phyloP scores from a whole-genome alignment of 2,329 filamentous ascomycete genomes.

The Fusarium fracticaudum region DNA sequence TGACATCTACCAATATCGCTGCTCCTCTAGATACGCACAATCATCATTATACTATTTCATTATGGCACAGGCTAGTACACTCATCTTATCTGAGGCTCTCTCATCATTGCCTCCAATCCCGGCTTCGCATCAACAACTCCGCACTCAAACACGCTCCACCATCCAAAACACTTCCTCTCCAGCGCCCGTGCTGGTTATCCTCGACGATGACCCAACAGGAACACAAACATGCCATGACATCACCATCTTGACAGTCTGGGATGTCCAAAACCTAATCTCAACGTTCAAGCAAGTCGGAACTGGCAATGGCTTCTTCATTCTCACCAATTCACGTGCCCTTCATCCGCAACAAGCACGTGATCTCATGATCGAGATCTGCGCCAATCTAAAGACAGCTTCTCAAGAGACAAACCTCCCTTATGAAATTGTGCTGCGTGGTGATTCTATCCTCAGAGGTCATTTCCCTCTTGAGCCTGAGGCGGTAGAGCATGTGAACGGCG shows the following conservation, averaged over 20 bases:
- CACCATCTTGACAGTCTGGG: slow-evolving; percentile 5
- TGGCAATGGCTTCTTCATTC: slow-evolving; percentile 11
- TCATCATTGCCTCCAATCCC: not conserved
- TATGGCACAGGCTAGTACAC: not conserved
- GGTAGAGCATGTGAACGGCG: slow-evolving; percentile 59
- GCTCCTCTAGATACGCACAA: not conserved
- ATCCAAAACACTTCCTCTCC: fast-evolving
- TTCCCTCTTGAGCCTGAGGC: slow-evolving; percentile 66
- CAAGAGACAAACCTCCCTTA: slow-evolving; percentile 51
- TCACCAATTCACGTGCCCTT: slow-evolving; percentile 54
- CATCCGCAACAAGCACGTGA: slow-evolving; percentile 57
- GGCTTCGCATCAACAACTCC: not conserved
- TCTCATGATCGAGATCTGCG: slow-evolving; percentile 62
- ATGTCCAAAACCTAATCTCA: not conserved
- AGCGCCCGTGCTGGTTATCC: not conserved
- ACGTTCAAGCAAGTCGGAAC: not conserved
- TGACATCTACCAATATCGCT: not conserved
- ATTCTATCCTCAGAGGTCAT: slow-evolving; percentile 66
- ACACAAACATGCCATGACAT: slow-evolving; percentile 18
- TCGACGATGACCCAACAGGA: slow-evolving; percentile 18
- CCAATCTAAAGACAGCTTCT: slow-evolving; percentile 58
- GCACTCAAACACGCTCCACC: not conserved
- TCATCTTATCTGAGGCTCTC: not conserved
- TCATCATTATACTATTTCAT: fast-evolving
- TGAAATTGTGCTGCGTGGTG: slow-evolving; percentile 65